phyloP scores from a whole-genome alignment of 192 early-diverging fungal species.

The Entomortierella beljakovae region DNA sequence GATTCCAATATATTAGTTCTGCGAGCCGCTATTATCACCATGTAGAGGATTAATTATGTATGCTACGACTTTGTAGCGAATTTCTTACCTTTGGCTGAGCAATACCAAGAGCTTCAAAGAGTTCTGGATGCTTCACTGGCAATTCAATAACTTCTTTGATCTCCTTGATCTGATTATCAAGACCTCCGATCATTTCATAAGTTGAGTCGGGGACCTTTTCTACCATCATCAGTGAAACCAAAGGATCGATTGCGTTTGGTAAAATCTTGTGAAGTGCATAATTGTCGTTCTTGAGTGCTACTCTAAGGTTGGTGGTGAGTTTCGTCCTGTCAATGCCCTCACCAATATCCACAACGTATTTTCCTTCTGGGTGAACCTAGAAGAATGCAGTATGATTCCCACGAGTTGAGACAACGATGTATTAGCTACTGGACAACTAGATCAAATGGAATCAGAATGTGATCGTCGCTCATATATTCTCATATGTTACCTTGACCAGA shows the following conservation, averaged over 20 bases:
- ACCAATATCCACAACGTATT: conserved; percentile 97
- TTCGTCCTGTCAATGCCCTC: conserved; percentile 90
- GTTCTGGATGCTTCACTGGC: conserved; percentile 98
- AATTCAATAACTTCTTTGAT: conserved; percentile 99
- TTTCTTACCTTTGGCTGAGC: conserved; percentile 90
- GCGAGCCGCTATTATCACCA: neutral
- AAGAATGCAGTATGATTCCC: neutral
- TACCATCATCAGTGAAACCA: conserved; percentile 99
- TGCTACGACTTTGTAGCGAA: neutral
- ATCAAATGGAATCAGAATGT: neutral
- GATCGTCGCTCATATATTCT: too few relatives aligned
- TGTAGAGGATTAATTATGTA: neutral
- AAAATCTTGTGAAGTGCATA: conserved; percentile 95
- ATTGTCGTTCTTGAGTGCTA: conserved; percentile 92
- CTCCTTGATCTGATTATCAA: conserved; percentile 99
- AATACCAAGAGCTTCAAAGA: conserved; percentile 98
- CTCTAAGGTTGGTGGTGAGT: conserved; percentile 92
- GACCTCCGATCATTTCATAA: conserved; percentile 99
- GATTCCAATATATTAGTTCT: neutral
- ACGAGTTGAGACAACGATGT: neutral
- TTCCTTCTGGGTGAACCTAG: conserved; percentile 95
- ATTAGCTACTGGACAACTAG: neutral
- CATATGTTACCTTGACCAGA: conserved; percentile 82
- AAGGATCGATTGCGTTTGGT: conserved; percentile 98
- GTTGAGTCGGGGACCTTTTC: conserved; percentile 99